These are phyloP conservation scores for Penicillium sp. DNA, from an alignment of 2,329 filamentous ascomycete species.

Conservation along the genomic window DNA sequence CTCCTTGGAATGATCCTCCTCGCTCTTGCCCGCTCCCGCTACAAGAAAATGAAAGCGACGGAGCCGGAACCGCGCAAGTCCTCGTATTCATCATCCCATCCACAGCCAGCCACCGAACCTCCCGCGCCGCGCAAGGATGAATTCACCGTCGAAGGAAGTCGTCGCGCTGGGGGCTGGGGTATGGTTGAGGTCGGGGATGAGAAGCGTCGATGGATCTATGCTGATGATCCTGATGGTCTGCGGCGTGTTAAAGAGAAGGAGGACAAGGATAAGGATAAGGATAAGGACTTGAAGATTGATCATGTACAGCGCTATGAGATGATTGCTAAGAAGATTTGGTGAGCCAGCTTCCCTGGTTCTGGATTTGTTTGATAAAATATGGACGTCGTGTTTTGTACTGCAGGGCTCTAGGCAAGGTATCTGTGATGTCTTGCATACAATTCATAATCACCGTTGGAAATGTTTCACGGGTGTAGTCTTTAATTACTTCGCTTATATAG, in stretches of 20 bases:
- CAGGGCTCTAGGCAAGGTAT: not conserved
- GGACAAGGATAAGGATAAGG: constrained; percentile 57
- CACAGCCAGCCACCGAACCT: constrained; percentile 2
- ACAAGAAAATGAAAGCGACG: constrained; percentile 73
- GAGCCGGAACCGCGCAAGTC: constrained; percentile 32
- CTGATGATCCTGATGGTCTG: constrained; percentile 71
- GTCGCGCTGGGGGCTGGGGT: constrained; percentile 74
- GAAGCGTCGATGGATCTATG: constrained; percentile 77
- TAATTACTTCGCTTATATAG: too few relatives aligned
- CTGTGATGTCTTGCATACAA: not conserved
- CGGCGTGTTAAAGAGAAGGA: constrained; percentile 60
- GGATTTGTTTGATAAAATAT: not conserved
- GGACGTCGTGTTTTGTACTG: not conserved
- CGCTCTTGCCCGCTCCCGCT: constrained; percentile 71
- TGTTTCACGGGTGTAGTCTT: too few relatives aligned
- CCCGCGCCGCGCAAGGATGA: constrained; percentile 37
- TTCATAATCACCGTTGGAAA: not conserved
- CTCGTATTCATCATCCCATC: constrained; percentile 1
- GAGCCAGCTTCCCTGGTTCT: constrained; percentile 7
- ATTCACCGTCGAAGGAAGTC: constrained; percentile 64
- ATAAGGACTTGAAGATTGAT: constrained; percentile 55
- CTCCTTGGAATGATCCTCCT: constrained; percentile 84
- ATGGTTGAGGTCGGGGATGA: constrained; percentile 87
- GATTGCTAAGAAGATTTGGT: constrained; percentile 97
- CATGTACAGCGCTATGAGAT: constrained; percentile 81